Evolutionary conservation across 2,329 filamentous ascomycete genomes (phyloP), one percentile per base, ranked within the genome.

Genomic region (Colletotrichum agaves): DNA sequence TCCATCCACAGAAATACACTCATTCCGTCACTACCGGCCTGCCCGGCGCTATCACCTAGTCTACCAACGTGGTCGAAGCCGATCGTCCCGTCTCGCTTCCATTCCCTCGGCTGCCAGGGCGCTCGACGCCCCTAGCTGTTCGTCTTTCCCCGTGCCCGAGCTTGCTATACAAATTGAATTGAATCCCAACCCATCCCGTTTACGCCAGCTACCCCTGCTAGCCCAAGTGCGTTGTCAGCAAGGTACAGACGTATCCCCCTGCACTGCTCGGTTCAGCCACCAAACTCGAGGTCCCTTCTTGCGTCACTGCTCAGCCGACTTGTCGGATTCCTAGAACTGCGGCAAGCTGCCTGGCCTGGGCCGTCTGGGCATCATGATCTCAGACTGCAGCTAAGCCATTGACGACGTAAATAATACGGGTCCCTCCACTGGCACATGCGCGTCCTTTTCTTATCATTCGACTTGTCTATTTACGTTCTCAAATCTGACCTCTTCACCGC

Each of bases 351-450:
- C 47, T 44, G 49, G 17, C 35, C 53, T 66, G 44, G 5, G 43
- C 62, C 50, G 17, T 41, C 52, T 66, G 46, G 46, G 43, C 62
- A 69, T 52, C 66, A 58, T 64, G n/a, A n/a, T n/a, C n/a, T 21
- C 44, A 46, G 39, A 47, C 64, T 55, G 43, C 55, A 61, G 60
- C 60, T 69, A 64, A 70, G 67, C 64, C 64, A 33, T 70, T 52
- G 68, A 60, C 69, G 66, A 70, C 69, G 69, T 70, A 69, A 70
- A 69, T 41, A 68, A 68, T 67, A 69, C 56, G 68, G 68, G 68
- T 43, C 64, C 35, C 43, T 61, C 61, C 66, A 60, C 59, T 52
- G 47, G 35, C 35, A 43, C 53, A 56, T 68, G 53, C 65, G 55
- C 65, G 61, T 64, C 61, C 53, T 55, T 43, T 31, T 13, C 12